Conservation (phyloP, 306 rosid genomes). For the Cicer cuneatum region DNA sequence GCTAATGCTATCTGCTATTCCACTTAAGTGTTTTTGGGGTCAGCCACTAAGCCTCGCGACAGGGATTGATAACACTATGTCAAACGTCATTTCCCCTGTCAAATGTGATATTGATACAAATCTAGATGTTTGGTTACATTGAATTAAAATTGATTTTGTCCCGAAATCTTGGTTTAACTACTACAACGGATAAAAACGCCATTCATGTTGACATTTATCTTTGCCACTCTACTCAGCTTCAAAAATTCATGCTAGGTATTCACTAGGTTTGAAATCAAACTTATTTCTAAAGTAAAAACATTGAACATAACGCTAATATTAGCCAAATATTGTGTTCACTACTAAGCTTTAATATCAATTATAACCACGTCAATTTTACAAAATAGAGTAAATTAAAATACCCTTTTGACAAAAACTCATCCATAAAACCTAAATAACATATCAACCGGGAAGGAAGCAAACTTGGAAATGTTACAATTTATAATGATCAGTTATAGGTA, state of each 20-base stretch:
- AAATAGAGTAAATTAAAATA: not conserved
- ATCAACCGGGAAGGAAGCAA: not conserved
- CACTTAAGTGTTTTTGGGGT: not conserved
- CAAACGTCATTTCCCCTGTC: not conserved
- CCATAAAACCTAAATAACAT: not conserved
- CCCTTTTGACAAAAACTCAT: not conserved
- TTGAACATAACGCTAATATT: no score
- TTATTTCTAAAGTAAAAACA: no score
- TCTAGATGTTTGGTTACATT: not conserved
- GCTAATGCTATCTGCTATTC: not conserved
- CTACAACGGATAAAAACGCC: no score
- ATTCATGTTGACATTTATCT: not conserved
- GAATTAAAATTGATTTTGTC: not conserved
- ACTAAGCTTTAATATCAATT: no score
- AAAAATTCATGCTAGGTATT: not conserved
- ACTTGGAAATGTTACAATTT: not conserved
- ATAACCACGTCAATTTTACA: not conserved
- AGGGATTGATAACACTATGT: conserved; percentile 31
- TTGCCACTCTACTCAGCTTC: not conserved
- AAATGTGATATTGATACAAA: not conserved
- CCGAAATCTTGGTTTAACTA: not conserved
- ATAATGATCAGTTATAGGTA: no score
- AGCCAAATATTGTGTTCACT: no score
- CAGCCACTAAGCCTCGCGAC: not conserved
- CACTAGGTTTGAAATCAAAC: not conserved